Percentiles rank a stretch among this genome's conserved stretches.
Conservation (phyloP, 768 basidiomycete genomes). For the Cystofilobasidium macerans region DNA sequence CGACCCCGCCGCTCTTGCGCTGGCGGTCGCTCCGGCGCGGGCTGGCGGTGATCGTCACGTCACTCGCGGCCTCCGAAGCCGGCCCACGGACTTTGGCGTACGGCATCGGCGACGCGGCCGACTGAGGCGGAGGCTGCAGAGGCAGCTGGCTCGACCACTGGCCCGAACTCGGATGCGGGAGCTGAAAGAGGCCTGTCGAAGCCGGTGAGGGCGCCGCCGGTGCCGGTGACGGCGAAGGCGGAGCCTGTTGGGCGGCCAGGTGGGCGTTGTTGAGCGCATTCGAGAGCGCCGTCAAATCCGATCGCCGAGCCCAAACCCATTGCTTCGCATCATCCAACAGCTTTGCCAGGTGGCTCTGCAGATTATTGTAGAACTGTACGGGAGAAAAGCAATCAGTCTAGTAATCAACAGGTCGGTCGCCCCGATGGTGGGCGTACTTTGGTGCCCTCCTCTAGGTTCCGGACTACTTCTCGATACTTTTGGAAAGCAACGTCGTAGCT, state of each 20-base stretch:
- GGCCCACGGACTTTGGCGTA: neutral
- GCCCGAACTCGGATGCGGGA: conserved; percentile 21
- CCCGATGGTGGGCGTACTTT: conserved; percentile 44
- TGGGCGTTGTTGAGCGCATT: neutral
- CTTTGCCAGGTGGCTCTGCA: conserved; percentile 51
- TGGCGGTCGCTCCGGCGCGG: neutral
- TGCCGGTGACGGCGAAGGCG: neutral
- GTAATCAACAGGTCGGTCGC: neutral
- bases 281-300: conserved; percentile 5
- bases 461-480: conserved; percentile 72
- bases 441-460: conserved; percentile 78
- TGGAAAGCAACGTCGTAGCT: conserved; percentile 72
- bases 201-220: neutral
- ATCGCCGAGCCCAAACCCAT: conserved; percentile 20
- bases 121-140: neutral
- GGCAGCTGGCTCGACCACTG: conserved; percentile 7
- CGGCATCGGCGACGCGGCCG: neutral
- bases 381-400: conserved; percentile 2
- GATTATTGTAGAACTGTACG: conserved; percentile 75
- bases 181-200: neutral
- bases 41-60: conserved; percentile 2
- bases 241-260: neutral
- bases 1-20: conserved; percentile 1
- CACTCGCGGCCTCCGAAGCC: neutral
- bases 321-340: conserved; percentile 20